Evolutionary conservation across 345 rosid genomes (phyloP).

Genomic region (Anacardium occidentale): DNA sequence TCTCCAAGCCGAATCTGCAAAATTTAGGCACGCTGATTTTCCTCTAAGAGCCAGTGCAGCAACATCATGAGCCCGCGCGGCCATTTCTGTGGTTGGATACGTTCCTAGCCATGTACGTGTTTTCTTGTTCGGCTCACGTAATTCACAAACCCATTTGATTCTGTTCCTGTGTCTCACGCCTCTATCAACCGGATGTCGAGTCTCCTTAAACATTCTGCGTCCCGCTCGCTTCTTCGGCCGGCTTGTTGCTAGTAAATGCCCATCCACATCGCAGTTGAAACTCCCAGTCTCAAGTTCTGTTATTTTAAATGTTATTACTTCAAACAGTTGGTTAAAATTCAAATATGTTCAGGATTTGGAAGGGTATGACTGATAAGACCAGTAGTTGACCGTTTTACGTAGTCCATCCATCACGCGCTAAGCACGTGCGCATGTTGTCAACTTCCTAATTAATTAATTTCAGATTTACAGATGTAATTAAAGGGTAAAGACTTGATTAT

Average conservation of each 20-base stretch:
- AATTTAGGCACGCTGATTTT: conserved; percentile 65
- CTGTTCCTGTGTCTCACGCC: conserved; percentile 59
- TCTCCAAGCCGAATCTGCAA: conserved; percentile 66
- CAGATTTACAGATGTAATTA: too few relatives aligned
- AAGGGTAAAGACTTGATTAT: too few relatives aligned
- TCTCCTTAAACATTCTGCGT: conserved; percentile 59
- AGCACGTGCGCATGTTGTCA: conserved; percentile 19
- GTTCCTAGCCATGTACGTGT: conserved; percentile 79
- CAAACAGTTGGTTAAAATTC: too few relatives aligned
- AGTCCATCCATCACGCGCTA: conserved; percentile 14
- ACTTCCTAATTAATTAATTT: too few relatives aligned
- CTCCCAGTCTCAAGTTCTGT: conserved; percentile 18
- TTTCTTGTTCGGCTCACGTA: conserved; percentile 56
- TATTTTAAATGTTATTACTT: conserved; percentile 25
- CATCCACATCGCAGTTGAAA: conserved; percentile 36
- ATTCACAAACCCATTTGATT: conserved; percentile 72
- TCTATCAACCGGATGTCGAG: conserved; percentile 71
- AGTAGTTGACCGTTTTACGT: conserved; percentile 26
- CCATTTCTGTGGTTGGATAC: conserved; percentile 73
- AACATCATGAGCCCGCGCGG: conserved; percentile 79
- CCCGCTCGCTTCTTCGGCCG: conserved; percentile 69
- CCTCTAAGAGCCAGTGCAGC: conserved; percentile 69
- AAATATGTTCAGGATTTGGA: background rate
- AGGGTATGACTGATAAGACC: conserved; percentile 15
- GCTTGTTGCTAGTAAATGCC: conserved; percentile 43